Base-by-base conservation (phyloP, 2,329 filamentous ascomycete genomes). In the Microsporum audouinii region DNA sequence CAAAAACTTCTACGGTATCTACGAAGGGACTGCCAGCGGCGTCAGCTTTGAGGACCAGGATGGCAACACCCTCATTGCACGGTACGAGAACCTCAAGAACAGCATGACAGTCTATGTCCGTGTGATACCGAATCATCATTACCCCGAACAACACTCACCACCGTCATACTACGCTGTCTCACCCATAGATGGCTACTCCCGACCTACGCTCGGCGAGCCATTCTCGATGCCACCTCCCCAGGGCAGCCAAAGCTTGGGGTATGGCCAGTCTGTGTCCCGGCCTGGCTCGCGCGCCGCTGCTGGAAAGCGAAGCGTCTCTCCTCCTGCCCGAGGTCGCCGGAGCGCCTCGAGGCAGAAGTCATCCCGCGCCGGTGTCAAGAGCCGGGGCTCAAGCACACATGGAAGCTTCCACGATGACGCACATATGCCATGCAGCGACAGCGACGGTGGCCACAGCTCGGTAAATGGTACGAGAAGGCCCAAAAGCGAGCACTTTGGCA, bases 1-100 rank as follows among this genome's bases (percentile, higher is more conserved):
- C 71, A 97, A 96, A 82, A 97, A 96, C 79, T 97, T 97, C 78
- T 97, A 96, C 72, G 94, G 94, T 63, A 82, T 99, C 67, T 96
- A 96, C 73, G 89, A 92, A 66, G 86, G 84, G 64, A 82, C 84
- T 67, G 84, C 84, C 67, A 87, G 87, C 72, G 91, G 94, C 66
- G 88, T 99, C 71, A 95, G 90, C 77, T 97, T 99, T 71, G 92
- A 97, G 76, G 92, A 97, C 74, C 84, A 89, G 65, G 80, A 88
- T 69, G 90, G 89, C 69, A 92, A 88, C 70, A 95, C 88, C 63
- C 84, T 99, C 70, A 97, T 99, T 75, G 91, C 92, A 65, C 85
- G 90, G 63, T 96, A 96, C 74, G 92, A 97, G 76, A 99, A 99
- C 79, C 91, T 99, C 71, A 82, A 83, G 68, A 86, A 95, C 75